Evolutionary conservation across 2,329 filamentous ascomycete species (phyloP).

Genomic region (Chaetomium strumarium): DNA sequence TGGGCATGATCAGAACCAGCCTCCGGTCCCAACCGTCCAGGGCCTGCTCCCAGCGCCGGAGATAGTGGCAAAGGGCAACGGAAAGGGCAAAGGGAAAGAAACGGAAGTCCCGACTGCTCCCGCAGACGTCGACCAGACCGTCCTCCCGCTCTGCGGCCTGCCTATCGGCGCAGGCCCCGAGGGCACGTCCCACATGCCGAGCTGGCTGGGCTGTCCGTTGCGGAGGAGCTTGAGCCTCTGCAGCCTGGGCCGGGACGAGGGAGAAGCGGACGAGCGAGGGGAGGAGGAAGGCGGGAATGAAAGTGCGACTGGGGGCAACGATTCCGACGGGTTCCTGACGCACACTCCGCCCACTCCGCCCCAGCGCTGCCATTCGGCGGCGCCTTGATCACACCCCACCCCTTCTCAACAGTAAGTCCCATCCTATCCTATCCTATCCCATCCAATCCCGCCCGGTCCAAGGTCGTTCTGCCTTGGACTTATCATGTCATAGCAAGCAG

Average conservation of each 20-base stretch:
- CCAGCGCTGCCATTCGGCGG: slow-evolving; percentile 7
- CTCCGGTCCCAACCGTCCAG: background rate
- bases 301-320: background rate
- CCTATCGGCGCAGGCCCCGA: slow-evolving; percentile 40
- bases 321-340: background rate
- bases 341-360: background rate
- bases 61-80: too few relatives aligned
- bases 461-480: background rate
- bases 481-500: background rate
- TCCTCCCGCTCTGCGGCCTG: slow-evolving; percentile 30
- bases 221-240: background rate
- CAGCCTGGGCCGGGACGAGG: background rate
- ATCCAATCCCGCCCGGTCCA: background rate
- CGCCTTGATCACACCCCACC: slow-evolving; percentile 9
- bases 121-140: background rate
- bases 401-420: background rate
- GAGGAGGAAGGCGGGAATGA: background rate
- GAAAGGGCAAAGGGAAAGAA: background rate
- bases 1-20: too few relatives aligned
- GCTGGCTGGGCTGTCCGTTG: slow-evolving; percentile 27
- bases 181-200: slow-evolving; percentile 30
- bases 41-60: background rate
- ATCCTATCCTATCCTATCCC: too few relatives aligned
- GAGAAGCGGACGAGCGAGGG: background rate
- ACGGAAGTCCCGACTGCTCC: too few relatives aligned